Evolutionary conservation across 176 grass and related monocot species (phyloP), one percentile per base, ranked within the genome.

Genomic region (Elymus sibiricus): DNA sequence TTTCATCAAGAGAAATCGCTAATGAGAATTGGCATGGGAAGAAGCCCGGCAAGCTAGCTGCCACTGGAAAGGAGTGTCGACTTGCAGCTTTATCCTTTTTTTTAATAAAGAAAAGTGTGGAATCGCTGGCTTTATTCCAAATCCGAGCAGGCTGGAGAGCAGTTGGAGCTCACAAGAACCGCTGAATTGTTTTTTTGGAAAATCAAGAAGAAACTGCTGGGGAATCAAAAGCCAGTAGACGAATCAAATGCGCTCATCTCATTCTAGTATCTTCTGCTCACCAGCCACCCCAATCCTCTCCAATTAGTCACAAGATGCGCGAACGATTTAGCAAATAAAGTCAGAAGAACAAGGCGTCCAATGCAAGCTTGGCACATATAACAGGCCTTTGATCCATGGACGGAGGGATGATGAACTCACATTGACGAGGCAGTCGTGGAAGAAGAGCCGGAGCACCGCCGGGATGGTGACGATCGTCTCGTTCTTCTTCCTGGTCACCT

Each of bases 391-490:
- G 59, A 64, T 80, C 2, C 4, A 80, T 44, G n/a, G 77, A 13
- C 8, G 29, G n/a, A 47, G 9, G 15, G 72, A 26, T 9, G 43
- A 75, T 66, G 35, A 8, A 32, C 88, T 90, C 80, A 95, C 95
- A 89, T 89, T 66, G 25, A 87, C 89, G 31, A 98, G 39, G 91
- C 95, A 98, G 78, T 98, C 95, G 64, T 98, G 95, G 91, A 98
- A 98, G 89, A 90, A 85, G 27, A 92, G 83, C 56, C 93, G 49
- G 68, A 95, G 80, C 21, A 89, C 90, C 22, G 93, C 90, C 22
- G 93, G 88, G 37, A 95, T 88, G 27, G 93, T 95, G 70, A 92
- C 90, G 59, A 92, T 86, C 12, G 93, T 95, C 83, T 82, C 35
- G 71, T 86, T 88, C 25, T 85, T 87, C 90, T 95, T 95, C 86